Conservation (phyloP, 148 eudicot species). For the Gaultheria prostrata region DNA sequence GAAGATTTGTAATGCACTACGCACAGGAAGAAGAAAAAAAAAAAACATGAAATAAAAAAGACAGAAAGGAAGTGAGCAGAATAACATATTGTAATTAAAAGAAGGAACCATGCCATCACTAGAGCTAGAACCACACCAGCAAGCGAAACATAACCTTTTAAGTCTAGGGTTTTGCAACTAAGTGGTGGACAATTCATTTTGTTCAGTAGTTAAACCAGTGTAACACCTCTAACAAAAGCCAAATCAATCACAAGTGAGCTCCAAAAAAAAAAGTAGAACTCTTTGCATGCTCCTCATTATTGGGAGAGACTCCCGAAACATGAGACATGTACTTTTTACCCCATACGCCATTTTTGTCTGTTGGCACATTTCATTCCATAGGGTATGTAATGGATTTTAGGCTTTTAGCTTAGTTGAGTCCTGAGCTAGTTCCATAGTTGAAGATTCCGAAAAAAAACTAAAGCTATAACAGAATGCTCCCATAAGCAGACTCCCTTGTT, state of each 20-base stretch:
- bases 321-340: too few species aligned
- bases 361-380: too few species aligned
- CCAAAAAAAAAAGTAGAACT: background rate
- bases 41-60: background rate
- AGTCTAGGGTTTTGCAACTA: constrained; percentile 2
- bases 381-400: too few species aligned
- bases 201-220: background rate
- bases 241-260: background rate
- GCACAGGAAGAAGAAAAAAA: background rate
- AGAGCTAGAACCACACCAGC: background rate
- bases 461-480: too few species aligned
- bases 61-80: background rate
- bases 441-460: too few species aligned
- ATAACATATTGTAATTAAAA: background rate
- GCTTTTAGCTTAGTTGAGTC: too few species aligned
- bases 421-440: too few species aligned
- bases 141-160: background rate
- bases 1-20: background rate
- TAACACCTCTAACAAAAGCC: background rate
- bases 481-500: too few species aligned
- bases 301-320: background rate
- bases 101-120: background rate
- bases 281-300: background rate
- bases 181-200: background rate
- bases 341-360: too few species aligned